These are phyloP conservation scores for Mucor racemosus DNA, from an alignment of 371 early-diverging fungal species.

Conservation along the genomic window DNA sequence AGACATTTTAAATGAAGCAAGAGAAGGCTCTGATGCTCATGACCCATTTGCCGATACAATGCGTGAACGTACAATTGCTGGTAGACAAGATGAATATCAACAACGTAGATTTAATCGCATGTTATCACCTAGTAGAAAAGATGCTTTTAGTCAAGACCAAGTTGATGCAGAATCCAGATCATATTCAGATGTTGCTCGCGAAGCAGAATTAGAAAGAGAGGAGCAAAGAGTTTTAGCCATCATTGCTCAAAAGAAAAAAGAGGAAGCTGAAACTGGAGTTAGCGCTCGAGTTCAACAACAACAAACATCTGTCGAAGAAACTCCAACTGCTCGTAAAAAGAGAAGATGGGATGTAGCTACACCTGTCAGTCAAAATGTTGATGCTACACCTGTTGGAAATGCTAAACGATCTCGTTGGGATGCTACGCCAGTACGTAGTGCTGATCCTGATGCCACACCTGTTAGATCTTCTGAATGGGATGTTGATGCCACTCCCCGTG, in stretches of 20 bases:
- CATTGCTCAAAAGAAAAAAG: constrained; percentile 77
- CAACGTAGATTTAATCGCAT: constrained; percentile 77
- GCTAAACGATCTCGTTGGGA: constrained; percentile 81
- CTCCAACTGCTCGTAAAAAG: constrained; percentile 60
- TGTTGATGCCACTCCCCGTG: constrained; percentile 64
- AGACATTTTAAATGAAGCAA: constrained; percentile 70
- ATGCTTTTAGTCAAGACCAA: constrained; percentile 72
- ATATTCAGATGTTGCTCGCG: constrained; percentile 88
- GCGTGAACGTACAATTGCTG: constrained; percentile 68
- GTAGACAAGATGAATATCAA: constrained; percentile 89
- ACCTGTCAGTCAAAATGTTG: constrained; percentile 60
- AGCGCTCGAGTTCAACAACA: constrained; percentile 25
- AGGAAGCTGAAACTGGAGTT: constrained; percentile 53
- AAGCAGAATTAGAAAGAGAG: constrained; percentile 86
- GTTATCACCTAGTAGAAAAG: constrained; percentile 87
- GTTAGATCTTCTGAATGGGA: constrained; percentile 53
- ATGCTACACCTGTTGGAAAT: constrained; percentile 68
- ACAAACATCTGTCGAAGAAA: constrained; percentile 19
- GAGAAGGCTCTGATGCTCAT: constrained; percentile 59
- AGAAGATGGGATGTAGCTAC: constrained; percentile 90
- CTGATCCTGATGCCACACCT: constrained; percentile 46
- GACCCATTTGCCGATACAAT: constrained; percentile 74
- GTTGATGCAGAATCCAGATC: constrained; percentile 59
- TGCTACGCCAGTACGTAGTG: constrained; percentile 71
- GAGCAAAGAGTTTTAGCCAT: constrained; percentile 68